Evolutionary conservation across 177 flowering plant genomes (phyloP), one percentile per base, ranked within the genome.

Genomic region (Tripterygium wilfordii): DNA sequence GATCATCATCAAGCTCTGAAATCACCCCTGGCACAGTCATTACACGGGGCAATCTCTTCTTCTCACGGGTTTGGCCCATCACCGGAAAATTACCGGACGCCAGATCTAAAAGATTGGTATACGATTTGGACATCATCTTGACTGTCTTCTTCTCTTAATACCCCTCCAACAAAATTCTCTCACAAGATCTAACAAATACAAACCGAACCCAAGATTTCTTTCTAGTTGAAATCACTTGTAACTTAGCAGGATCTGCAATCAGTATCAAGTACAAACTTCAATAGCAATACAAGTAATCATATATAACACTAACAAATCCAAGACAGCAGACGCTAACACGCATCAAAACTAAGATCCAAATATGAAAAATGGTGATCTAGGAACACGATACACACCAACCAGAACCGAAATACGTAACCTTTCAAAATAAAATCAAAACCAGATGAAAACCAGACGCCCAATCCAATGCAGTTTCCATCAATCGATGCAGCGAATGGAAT

Each of bases 51-150:
- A 68, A 26, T 25, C 66, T 57, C 57, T 39, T 53, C 48, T 42
- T 59, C 23, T 67, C 72, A 9, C 72, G 57, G 12, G 15, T 14
- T 31, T 20, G 45, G 15, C 67, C 67, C 68, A 71, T 67, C 20
- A 36, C 61, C 2, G 72, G 72, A 25, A 70, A 71, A 44, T 71
- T 71, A 9, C 76, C 76, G 9, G 66, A 60, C 17, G 76, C 76
- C 35, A 71, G 66, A 67, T 71, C 76, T 53, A 71, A 60, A 44
- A 71, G 65, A 49, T 71, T 71, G 35, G 76, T 67, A 57, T 71
- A 71, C 48, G 76, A 71, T 57, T 57, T 71, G 10, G 76, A 71
- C 63, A 71, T 68, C 68, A 68, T 68, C 54, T 64, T 63, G 17
- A 25, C n/a, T 39, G 5, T 19, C 28, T 30, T 9, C 15, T 20